Evolutionary conservation across 495 filamentous ascomycete species (phyloP), one percentile per base, ranked within the genome.

Genomic region (Penicillium coffeae): DNA sequence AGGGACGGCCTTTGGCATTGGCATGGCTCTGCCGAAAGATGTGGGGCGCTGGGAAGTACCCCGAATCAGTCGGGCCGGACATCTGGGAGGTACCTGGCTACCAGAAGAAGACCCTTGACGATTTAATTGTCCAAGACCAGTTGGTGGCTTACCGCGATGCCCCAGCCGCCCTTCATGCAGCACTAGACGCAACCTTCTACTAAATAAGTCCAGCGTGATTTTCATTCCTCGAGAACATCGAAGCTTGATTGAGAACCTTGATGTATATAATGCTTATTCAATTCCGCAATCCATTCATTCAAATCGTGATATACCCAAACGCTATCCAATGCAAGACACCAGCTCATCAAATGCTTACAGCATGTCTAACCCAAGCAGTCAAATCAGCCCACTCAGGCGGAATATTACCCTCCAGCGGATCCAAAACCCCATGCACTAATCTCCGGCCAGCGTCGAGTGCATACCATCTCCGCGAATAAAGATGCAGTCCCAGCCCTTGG

Each of bases 21-120:
- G 30, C 51, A 12, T 43, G 16, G 12, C 56, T 54, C 20, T 54
- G 53, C 30, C 56, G 56, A 16, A 49, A 49, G 19, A 33, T 56
- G 1, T 59, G 56, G 60, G 56, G 47, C 30, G 35, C 47, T 13
- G 59, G 59, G 35, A 30, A 52, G 12, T n/a, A 34, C 34, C 14
- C 16, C n/a, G 34, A 38, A 20, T 38, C 49, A 38, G 21, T 59
- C 25, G 45, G 41, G 3, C 21, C 16, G 1, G 46, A 54, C n/a
- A 8, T 49, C 12, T 54, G 46, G 45, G 41, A 49, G 13, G 20
- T 49, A 2, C 3, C 44, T 10, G 42, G 21, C 1, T 51, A 52
- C 14, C 14, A 20, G 18, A 49, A 49, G 13, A 46, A 22, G 30
- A 54, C 18, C 21, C 32, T 49, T 15, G 27, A 49, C 34, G 46